Evolutionary conservation across 116 monocot species (phyloP), one percentile per base, ranked within the genome.

Genomic region (Papilionanthe hybrid): DNA sequence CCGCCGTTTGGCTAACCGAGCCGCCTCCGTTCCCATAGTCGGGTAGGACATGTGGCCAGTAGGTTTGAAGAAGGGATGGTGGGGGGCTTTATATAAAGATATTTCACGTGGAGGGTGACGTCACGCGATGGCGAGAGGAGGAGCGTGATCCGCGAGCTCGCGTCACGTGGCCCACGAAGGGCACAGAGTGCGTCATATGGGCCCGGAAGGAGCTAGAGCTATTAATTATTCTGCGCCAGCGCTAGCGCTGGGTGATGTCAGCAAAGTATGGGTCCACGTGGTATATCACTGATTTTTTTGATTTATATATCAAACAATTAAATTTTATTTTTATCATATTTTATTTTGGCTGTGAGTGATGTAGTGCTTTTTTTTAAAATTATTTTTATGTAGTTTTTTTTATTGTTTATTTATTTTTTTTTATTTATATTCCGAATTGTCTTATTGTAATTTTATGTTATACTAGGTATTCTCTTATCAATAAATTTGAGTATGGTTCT

Each of bases 81-180:
- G 7, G 5, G 43, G 72, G 19, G 44, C 13, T 71, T 9, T 71
- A 37, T 37, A 71, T 15, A 53, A 53, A 28, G 71, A 37, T 30
- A 28, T 71, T 71, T 71, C 37, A 71, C 71, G 13, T 71, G 66
- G 75, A 45, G 75, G 32, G 77, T 80, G 77, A 85, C 81, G 74
- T 78, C 81, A 85, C 45, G 32, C 43, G 85, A 85, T 48, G 85
- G 66, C 49, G 81, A 50, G 53, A 28, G 23, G 72, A 67, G 23
- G 69, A 2, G 82, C 60, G 60, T 25, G 20, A 60, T 60, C 60
- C 7, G 23, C 37, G 67, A 77, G 47, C 43, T 78, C 57, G 86
- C 79, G 83, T 83, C 83, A 83, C 83, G 69, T 73, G 72, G 72
- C n/a, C 72, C 43, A n/a, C 43, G 42, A 44, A 3, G 44, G 17